Base-by-base conservation (phyloP, 2,329 filamentous ascomycete species). In the Myriosclerotinia curreyana region DNA sequence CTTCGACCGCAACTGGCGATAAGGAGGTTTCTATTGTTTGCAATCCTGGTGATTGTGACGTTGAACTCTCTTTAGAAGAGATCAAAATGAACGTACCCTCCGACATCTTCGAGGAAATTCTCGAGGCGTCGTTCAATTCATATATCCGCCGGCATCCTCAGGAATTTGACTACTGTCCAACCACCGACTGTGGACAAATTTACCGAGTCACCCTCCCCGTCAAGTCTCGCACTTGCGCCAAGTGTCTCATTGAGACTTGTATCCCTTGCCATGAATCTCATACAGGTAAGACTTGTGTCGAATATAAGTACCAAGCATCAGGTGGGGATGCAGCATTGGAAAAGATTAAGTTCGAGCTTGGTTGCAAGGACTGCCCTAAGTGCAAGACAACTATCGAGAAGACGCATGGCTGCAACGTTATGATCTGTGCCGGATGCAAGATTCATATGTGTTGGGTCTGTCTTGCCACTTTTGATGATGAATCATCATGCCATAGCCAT, bases 391-490 rank as follows among this genome's bases (percentile, higher is more conserved):
- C 66, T 1, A 71, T 74, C 8, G 63, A 73, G 60, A 75, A 73
- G 50, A 66, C 40, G 3, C 64, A 71, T 0, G 81, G 80, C 0
- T 83, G 81, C 65, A 77, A 81, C 66, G 79, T 82, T 67, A 79
- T 83, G 66, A 69, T 65, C 0, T 83, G 81, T 65, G 42, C 28
- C 1, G 68, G 66, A 0, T 83, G 81, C 63, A 66, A 71, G 3
- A 67, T 73, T 1, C 78, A 82, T 64, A 79, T 82, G 31, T 83
- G 80, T 65, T 83, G 80, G 79, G 72, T 76, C 3, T 83, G 81
- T 65, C 66, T 81, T 71, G 64, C 59, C 11, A 70, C 69, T 0
- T 81, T 81, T 65, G 25, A 69, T 2, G 5, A 15, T 8, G 50
- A 55, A 1, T 9, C 1, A 1, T 34, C 52, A 20, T 73, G 71